Percentiles rank a stretch among this genome's conserved stretches.
These are phyloP conservation scores for Aphanomyces invadans DNA, from an alignment of 352 stramenopile genomes.

Conservation along the genomic window DNA sequence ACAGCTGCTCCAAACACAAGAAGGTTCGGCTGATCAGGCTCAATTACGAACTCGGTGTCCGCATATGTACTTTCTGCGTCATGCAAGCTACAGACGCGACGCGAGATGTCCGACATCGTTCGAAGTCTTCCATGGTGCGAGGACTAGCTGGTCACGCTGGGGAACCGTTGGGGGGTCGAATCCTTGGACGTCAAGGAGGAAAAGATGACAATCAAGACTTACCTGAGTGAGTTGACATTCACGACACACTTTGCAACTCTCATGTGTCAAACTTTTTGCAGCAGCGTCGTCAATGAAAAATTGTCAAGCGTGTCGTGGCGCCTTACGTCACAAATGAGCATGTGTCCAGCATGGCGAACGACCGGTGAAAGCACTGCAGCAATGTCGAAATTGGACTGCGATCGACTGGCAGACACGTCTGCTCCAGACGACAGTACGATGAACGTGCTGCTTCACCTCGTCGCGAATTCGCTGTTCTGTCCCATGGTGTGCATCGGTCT, in stretches of 20 bases:
- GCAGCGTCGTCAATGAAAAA: neutral
- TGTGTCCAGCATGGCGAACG: neutral
- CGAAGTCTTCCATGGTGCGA: slow-evolving; percentile 39
- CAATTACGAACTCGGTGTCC: slow-evolving; percentile 68
- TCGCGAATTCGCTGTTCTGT: slow-evolving; percentile 56
- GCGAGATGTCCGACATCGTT: slow-evolving; percentile 32
- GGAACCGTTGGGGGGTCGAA: slow-evolving; percentile 26
- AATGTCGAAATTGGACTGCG: slow-evolving; percentile 10
- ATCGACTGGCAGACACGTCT: slow-evolving; percentile 30
- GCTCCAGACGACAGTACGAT: slow-evolving; percentile 58
- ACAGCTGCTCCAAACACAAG: slow-evolving; percentile 60
- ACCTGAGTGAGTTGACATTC: neutral
- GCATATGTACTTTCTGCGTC: slow-evolving; percentile 75
- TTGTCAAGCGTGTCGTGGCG: neutral
- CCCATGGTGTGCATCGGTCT: slow-evolving; percentile 62
- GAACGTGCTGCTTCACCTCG: slow-evolving; percentile 60
- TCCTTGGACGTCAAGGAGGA: neutral
- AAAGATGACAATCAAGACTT: neutral
- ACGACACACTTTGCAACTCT: neutral
- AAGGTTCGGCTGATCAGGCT: slow-evolving; percentile 66
- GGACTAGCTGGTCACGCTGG: slow-evolving; percentile 25
- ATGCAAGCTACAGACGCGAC: slow-evolving; percentile 57
- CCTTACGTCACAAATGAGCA: neutral
- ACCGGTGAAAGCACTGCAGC: neutral
- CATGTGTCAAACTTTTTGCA: neutral